Conservation (phyloP, 2,329 filamentous ascomycete species). For the Phyllosticta citrichinensis region DNA sequence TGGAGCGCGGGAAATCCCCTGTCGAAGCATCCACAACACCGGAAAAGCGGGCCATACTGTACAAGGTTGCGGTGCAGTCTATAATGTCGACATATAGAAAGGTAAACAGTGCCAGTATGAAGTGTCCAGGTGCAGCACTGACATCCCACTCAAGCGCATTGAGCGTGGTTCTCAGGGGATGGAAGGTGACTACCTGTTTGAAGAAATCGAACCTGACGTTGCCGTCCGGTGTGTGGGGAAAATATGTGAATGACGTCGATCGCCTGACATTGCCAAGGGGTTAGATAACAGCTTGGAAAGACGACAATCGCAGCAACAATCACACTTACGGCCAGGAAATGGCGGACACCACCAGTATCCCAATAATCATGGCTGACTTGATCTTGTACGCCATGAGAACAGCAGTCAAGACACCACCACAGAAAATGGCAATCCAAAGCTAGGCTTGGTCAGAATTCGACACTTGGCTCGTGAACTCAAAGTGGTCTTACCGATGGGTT, state of each 20-base stretch:
- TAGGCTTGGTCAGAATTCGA: conserved; percentile 10
- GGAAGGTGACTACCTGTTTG: conserved; percentile 73
- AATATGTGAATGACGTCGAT: conserved; percentile 64
- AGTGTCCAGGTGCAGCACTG: conserved; percentile 54
- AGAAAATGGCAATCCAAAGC: conserved; percentile 84
- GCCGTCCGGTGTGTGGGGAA: conserved; percentile 60
- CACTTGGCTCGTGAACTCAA: conserved; percentile 8
- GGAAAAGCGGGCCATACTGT: conserved; percentile 80
- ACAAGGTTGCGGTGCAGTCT: conserved; percentile 76
- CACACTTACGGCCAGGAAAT: conserved; percentile 64
- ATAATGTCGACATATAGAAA: conserved; percentile 91
- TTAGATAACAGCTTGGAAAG: neutral
- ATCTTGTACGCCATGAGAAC: conserved; percentile 76
- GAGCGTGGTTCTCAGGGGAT: conserved; percentile 60
- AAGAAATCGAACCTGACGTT: conserved; percentile 71
- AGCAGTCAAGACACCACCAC: conserved; percentile 69
- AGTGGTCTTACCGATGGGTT: conserved; percentile 48
- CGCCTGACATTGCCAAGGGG: conserved; percentile 31
- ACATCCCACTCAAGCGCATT: conserved; percentile 67
- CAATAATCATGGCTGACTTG: conserved; percentile 75
- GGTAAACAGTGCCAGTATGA: conserved; percentile 73
- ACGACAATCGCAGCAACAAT: neutral
- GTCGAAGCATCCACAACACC: conserved; percentile 70
- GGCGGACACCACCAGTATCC: conserved; percentile 73
- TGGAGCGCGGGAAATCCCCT: conserved; percentile 78